Conservation (phyloP, 2,329 filamentous ascomycete genomes). For the Magnaporthales sp. region DNA sequence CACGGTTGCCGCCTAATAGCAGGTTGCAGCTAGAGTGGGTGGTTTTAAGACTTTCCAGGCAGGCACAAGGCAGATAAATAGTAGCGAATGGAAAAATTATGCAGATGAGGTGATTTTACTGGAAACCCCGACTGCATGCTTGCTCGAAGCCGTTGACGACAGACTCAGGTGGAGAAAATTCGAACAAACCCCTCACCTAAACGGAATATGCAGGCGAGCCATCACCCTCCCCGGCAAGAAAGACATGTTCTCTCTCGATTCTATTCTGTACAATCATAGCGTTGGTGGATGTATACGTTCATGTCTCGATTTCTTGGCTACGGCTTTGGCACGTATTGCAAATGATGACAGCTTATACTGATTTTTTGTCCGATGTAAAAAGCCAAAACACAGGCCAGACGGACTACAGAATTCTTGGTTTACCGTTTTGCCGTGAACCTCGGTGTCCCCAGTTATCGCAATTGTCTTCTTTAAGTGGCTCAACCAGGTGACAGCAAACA, state of each 20-base stretch:
- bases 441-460: too few species aligned
- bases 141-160: background rate
- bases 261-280: background rate
- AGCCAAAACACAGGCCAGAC: background rate
- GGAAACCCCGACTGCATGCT: background rate
- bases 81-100: background rate
- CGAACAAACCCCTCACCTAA: background rate
- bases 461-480: background rate
- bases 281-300: background rate
- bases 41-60: background rate
- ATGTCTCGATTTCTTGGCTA: background rate
- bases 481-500: background rate
- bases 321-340: background rate
- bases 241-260: background rate
- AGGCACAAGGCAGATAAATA: too few species aligned
- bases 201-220: background rate
- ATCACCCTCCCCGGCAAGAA: too few species aligned
- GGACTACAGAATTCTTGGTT: background rate
- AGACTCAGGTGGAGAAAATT: background rate
- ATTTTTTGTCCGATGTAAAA: background rate
- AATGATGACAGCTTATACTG: background rate
- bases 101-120: background rate
- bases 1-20: background rate
- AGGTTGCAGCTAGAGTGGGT: background rate
- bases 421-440: background rate